Base-by-base conservation (phyloP, 2,329 filamentous ascomycete genomes). In the Amylocarpus encephaloides region DNA sequence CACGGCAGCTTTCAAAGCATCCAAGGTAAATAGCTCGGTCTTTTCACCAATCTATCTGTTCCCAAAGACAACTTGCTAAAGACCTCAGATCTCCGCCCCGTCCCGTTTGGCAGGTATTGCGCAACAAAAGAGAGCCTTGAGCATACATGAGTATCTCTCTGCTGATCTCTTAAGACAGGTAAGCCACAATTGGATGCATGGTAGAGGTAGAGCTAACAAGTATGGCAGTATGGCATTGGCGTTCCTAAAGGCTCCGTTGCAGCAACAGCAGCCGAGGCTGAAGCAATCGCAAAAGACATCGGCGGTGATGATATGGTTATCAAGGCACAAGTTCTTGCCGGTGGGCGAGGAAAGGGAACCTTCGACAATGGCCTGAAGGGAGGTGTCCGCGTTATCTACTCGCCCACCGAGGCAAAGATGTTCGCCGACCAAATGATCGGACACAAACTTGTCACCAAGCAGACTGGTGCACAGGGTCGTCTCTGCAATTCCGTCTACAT, bases 351-450 rank as follows among this genome's bases (percentile, higher is more conserved):
- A 74, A 98, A 98, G 80, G 93, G 93, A 63, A 85, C 83, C 64
- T 98, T 98, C 69, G 90, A 95, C 76, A 97, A 96, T 73, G 93
- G 93, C 65, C 85, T 98, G 70, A 98, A 98, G 80, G 93, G 93
- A 66, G 93, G 93, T 77, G 93, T 98, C 64, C 85, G 93, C 65
- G 91, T 98, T 66, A 95, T 98, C 74, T 98, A 97, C 82, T 97
- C 92, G 77, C 88, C 93, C 53, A 91, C 90, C 65, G 82, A 86
- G 79, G 93, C 93, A 68, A 87, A 89, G 79, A 95, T 97, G 83
- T 95, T 98, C 70, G 92, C 93, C 63, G 82, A 92, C 64, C 91
- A 98, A 78, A 98, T 98, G 93, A 97, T 98, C 73, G 93, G 93
- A 68, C 92, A 98, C 78, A 96, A 96, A 76, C 89, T 98, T 73